A percentile compares a stretch with the other conserved stretches of the same genome.
Evolutionary conservation across 306 rosid species (phyloP).

Genomic region (Hippophae tibetana): DNA sequence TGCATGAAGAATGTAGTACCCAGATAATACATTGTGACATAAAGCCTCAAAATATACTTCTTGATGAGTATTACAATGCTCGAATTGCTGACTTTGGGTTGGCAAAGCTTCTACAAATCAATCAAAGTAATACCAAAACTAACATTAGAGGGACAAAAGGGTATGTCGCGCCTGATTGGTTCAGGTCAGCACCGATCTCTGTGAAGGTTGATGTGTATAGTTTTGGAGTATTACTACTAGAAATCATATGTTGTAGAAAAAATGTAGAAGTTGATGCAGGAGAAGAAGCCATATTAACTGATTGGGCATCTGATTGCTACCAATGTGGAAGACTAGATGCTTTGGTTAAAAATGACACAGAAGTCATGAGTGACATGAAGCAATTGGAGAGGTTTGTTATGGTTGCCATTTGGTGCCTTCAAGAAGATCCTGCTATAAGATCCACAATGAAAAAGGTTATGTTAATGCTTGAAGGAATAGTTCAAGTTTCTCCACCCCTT

Average conservation of each 20-base stretch:
- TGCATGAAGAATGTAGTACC: conserved; percentile 30
- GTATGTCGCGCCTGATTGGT: conserved; percentile 31
- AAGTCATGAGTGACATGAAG: conserved; percentile 10
- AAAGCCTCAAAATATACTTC: conserved; percentile 37
- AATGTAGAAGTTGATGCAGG: conserved; percentile 16
- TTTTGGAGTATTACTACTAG: conserved; percentile 21
- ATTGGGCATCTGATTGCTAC: conserved; percentile 35
- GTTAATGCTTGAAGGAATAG: conserved; percentile 28
- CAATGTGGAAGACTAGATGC: conserved; percentile 5
- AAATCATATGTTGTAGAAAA: conserved; percentile 21
- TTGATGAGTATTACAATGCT: conserved; percentile 23
- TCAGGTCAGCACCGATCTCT: conserved; percentile 11
- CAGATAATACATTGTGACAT: conserved; percentile 32
- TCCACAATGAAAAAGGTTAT: conserved; percentile 22
- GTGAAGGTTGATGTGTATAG: conserved; percentile 24
- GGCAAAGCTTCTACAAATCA: conserved; percentile 22
- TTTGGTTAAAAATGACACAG: conserved; percentile 14
- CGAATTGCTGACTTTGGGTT: conserved; percentile 28
- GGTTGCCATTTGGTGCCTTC: conserved; percentile 29
- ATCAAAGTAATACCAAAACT: conserved; percentile 20
- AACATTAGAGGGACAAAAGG: conserved; percentile 26
- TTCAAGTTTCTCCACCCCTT: conserved; percentile 24
- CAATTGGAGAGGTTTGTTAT: conserved; percentile 21
- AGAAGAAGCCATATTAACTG: conserved; percentile 16
- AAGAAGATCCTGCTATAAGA: conserved; percentile 20